Percentiles rank a stretch among this genome's conserved stretches.
These are phyloP conservation scores for Clitocybe nebularis DNA, from an alignment of 1,284 basidiomycete genomes.

Conservation along the genomic window DNA sequence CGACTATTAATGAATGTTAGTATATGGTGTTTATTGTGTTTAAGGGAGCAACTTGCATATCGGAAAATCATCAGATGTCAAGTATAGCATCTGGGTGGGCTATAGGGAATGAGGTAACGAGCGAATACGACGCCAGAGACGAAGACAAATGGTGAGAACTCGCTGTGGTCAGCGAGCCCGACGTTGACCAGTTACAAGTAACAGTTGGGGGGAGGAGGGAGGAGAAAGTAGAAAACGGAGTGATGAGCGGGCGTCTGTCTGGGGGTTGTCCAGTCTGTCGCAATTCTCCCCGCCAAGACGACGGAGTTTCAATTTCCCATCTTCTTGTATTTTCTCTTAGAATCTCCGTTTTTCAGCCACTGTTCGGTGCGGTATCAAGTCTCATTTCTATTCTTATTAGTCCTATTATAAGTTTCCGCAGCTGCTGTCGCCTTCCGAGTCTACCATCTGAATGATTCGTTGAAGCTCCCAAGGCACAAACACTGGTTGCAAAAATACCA, in stretches of 20 bases:
- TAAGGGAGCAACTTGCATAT: constrained; percentile 62
- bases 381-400: too few relatives aligned
- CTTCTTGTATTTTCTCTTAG: constrained; percentile 1
- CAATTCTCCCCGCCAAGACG: constrained; percentile 6
- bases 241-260: constrained; percentile 9
- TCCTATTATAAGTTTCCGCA: too few relatives aligned
- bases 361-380: too few relatives aligned
- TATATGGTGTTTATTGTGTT: too few relatives aligned
- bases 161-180: constrained; percentile 15
- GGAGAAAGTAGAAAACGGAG: constrained; percentile 7
- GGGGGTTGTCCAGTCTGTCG: constrained; percentile 1
- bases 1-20: constrained; percentile 67
- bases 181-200: too few relatives aligned
- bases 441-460: too few relatives aligned
- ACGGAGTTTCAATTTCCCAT: constrained; percentile 21
- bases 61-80: constrained; percentile 77
- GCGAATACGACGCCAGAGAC: constrained; percentile 28
- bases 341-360: background rate
- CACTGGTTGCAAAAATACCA: too few relatives aligned
- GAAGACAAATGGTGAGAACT: constrained; percentile 13
- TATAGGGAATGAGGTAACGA: constrained; percentile 21
- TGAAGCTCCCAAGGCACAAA: too few relatives aligned
- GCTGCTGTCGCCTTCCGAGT: too few relatives aligned
- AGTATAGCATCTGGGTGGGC: constrained; percentile 51
- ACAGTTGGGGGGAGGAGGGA: constrained; percentile 1